phyloP scores from a whole-genome alignment of 2,329 filamentous ascomycete species.

The Dactylonectria estremocensis region DNA sequence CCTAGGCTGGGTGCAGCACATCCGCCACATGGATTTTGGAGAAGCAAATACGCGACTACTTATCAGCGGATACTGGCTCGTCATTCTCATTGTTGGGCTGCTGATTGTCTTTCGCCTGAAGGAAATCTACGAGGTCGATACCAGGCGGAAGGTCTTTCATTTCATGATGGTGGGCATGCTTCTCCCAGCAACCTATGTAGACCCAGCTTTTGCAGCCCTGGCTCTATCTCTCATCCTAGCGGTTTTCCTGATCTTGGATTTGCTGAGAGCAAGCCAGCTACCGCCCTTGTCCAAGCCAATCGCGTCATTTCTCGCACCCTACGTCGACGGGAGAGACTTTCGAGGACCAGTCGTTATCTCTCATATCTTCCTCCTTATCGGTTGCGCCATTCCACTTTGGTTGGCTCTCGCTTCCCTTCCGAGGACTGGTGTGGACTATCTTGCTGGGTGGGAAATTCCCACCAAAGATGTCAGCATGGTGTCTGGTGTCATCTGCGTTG shows the following conservation, averaged over 20 bases:
- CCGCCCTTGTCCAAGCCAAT: constrained; percentile 90
- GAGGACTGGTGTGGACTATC: constrained; percentile 68
- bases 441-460: constrained; percentile 82
- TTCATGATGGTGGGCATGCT: constrained; percentile 99
- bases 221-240: constrained; percentile 85
- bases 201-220: constrained; percentile 86
- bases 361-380: constrained; percentile 95
- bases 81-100: constrained; percentile 80
- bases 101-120: constrained; percentile 82
- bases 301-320: constrained; percentile 89
- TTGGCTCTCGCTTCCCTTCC: constrained; percentile 81
- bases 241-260: constrained; percentile 89
- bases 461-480: constrained; percentile 89
- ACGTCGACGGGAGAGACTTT: constrained; percentile 94
- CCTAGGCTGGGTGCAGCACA: constrained; percentile 74
- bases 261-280: constrained; percentile 91
- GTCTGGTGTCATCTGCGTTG: constrained; percentile 92
- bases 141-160: constrained; percentile 95
- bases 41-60: constrained; percentile 86
- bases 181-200: constrained; percentile 86
- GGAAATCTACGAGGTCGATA: constrained; percentile 90
- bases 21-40: constrained; percentile 77
- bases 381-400: constrained; percentile 96
- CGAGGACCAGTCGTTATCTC: constrained; percentile 95
- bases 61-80: constrained; percentile 80